phyloP scores from a whole-genome alignment of 805 yeast genomes.

The Zygosaccharomyces rouxii region DNA sequence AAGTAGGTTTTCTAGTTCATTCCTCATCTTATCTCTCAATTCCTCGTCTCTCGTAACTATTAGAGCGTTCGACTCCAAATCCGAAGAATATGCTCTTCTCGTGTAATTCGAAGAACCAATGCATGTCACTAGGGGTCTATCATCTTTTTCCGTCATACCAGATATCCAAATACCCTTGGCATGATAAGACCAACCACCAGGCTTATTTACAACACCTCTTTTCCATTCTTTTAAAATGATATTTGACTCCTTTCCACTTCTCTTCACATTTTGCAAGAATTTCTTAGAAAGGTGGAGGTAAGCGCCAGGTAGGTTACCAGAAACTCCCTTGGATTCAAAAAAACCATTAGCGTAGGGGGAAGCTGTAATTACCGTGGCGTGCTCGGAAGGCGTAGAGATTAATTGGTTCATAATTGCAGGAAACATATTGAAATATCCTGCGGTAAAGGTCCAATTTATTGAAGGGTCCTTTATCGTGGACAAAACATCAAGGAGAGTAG shows the following conservation, averaged over 20 bases:
- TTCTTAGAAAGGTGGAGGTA: conserved; percentile 69
- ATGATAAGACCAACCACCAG: conserved; percentile 94
- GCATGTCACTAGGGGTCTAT: conserved; percentile 65
- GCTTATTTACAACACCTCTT: conserved; percentile 74
- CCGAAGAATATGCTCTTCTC: conserved; percentile 78
- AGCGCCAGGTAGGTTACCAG: conserved; percentile 79
- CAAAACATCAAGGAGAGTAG: conserved; percentile 57
- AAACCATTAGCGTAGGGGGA: conserved; percentile 93
- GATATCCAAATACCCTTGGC: conserved; percentile 93
- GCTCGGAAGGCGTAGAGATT: conserved; percentile 47
- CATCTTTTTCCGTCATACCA: conserved; percentile 37
- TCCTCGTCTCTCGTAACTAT: conserved; percentile 63
- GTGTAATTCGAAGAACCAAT: conserved; percentile 95
- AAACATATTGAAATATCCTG: conserved; percentile 92
- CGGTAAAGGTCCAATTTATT: conserved; percentile 81
- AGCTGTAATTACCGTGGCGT: conserved; percentile 69
- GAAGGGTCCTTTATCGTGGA: conserved; percentile 49
- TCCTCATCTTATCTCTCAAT: conserved; percentile 52
- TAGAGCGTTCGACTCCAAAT: conserved; percentile 83
- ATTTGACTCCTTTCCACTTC: conserved; percentile 38
- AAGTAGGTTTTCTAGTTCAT: conserved; percentile 61
- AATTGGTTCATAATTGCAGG: conserved; percentile 63
- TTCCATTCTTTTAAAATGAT: conserved; percentile 79
- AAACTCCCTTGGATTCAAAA: conserved; percentile 76
- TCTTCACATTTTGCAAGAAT: conserved; percentile 53